Evolutionary conservation across 2,329 filamentous ascomycete genomes (phyloP).

Genomic region (Calonectria pseudoturangicola): DNA sequence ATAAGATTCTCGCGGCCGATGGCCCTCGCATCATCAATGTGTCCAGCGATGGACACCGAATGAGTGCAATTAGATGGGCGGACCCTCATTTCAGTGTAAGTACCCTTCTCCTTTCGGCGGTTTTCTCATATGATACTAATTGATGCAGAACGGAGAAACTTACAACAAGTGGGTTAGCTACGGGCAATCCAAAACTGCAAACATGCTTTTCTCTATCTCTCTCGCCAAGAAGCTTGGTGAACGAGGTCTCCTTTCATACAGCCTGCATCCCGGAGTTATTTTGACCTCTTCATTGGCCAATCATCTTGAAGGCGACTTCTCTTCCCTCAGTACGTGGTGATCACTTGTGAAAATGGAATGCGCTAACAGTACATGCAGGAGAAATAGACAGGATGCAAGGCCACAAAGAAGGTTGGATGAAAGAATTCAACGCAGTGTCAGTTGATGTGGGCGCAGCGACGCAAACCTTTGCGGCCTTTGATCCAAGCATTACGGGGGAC

Average conservation of each 20-base stretch:
- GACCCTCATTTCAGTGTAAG: conserved; percentile 58
- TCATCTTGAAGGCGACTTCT: conserved; percentile 50
- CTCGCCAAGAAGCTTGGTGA: conserved; percentile 58
- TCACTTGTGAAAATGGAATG: fast-evolving
- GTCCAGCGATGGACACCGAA: conserved; percentile 57
- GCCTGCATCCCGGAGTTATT: conserved; percentile 60
- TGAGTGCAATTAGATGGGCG: conserved; percentile 57
- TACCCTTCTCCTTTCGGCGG: conserved; percentile 31
- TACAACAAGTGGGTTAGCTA: conserved; percentile 60
- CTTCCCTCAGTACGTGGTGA: conserved; percentile 42
- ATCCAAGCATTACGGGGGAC: conserved; percentile 57
- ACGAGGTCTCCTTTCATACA: conserved; percentile 57
- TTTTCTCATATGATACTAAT: conserved; percentile 30
- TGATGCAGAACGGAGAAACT: conserved; percentile 55
- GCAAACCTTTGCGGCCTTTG: conserved; percentile 61
- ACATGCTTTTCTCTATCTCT: conserved; percentile 58
- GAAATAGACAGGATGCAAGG: conserved; percentile 49
- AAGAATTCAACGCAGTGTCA: conserved; percentile 45
- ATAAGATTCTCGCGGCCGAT: conserved; percentile 61
- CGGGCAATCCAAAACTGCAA: conserved; percentile 63
- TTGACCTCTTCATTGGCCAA: conserved; percentile 44
- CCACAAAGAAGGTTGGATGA: conserved; percentile 50
- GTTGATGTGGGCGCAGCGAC: conserved; percentile 58
- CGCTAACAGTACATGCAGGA: conserved; percentile 27
- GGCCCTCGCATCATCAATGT: conserved; percentile 65